Percentiles rank a stretch among this genome's conserved stretches.
phyloP scores from a whole-genome alignment of 1,139 yeast genomes.

The Candida sp. region DNA sequence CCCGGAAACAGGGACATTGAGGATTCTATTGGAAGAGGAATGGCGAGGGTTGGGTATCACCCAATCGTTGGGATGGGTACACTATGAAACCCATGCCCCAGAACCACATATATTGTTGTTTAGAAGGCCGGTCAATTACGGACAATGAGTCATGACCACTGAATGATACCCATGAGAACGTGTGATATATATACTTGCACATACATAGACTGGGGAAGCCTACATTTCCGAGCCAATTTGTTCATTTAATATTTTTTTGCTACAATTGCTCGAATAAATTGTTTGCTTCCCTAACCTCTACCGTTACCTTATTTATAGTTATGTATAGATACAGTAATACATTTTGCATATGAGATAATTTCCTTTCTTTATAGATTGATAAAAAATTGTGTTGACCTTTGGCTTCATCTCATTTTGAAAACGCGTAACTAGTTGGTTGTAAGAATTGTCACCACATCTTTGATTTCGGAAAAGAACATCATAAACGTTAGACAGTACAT shows the following conservation, averaged over 20 bases:
- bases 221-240: no score
- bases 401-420: neutral
- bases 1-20: constrained; percentile 90
- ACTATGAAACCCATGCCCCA: constrained; percentile 97
- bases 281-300: neutral
- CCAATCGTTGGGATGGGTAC: constrained; percentile 97
- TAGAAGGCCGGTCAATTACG: constrained; percentile 57
- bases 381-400: no score
- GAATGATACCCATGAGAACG: neutral
- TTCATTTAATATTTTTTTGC: no score
- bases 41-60: constrained; percentile 99
- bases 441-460: neutral
- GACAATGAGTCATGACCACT: constrained; percentile 9
- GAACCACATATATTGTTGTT: constrained; percentile 96
- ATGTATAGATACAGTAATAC: neutral
- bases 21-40: constrained; percentile 90
- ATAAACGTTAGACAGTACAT: neutral
- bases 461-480: neutral
- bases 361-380: no score
- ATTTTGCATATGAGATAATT: neutral
- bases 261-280: no score
- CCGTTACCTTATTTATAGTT: neutral
- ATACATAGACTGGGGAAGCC: no score
- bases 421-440: neutral
- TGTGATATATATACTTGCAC: neutral